Base-by-base conservation (phyloP, 768 basidiomycete species). In the Pleurotus ostreatus region DNA sequence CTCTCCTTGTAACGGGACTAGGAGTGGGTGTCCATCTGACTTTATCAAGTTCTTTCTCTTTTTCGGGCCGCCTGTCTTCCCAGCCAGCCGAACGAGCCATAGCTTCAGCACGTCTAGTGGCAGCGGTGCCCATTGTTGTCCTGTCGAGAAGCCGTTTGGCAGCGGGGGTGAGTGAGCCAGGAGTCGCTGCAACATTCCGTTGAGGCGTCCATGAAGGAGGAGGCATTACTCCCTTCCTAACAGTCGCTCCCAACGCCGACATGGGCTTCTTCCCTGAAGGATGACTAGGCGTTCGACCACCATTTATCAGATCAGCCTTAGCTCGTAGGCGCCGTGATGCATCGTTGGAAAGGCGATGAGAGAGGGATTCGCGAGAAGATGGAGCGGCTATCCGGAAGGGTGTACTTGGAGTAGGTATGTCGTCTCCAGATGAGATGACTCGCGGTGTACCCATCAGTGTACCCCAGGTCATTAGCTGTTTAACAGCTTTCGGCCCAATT, bases 391-490 rank as follows among this genome's bases (percentile, higher is more conserved):
- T 81, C 38, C 81, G 85, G 72, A 98, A 99, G 2, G 89, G 85
- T 8, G 86, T 86, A 47, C 71, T 77, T 4, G 81, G 76, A 13
- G 75, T 70, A 6, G 70, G 71, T 64, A 72, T 62, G 66, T 79
- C 78, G 37, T 85, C 80, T 8, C 78, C 72, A 62, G 80, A 75
- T 9, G 85, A 84, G 60, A 98, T 80, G 4, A 97, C 80, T 53
- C 96, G 86, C 2, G 97, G 97, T 7, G 97, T 98, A 13, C 91
- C 88, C 60, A 87, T 84, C 20, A 98, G 77, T 11, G 93, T 94
- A 1, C 97, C 97, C 94, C 93, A 95, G 11, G 97, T 99, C 89
- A 98, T 94, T 13, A 99, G 81, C 62, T 98, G 88, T 64, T 94
- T 93, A 51, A 98, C 79, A 1, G 92, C 89, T 4, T 78, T 74